Evolutionary conservation across 768 basidiomycete genomes (phyloP).

Genomic region (Amanita rubescens): DNA sequence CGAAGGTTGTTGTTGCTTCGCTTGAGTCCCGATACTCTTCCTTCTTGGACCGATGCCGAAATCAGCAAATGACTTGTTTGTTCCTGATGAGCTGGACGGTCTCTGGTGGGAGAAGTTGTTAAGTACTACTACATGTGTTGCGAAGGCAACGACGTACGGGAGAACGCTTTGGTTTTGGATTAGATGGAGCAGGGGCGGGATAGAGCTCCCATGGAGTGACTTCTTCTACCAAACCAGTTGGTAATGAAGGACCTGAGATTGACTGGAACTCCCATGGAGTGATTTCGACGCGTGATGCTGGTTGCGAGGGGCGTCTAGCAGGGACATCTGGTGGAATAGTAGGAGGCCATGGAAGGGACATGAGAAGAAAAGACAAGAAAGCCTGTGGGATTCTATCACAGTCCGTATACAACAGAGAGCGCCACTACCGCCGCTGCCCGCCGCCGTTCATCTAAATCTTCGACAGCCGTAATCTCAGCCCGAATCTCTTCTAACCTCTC

Average conservation of each 20-base stretch:
- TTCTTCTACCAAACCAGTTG: constrained; percentile 16
- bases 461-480: constrained; percentile 64
- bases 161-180: not conserved
- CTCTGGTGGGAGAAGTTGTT: too few relatives aligned
- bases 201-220: constrained; percentile 28
- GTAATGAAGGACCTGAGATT: constrained; percentile 8
- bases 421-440: constrained; percentile 68
- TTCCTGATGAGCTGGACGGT: constrained; percentile 21
- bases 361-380: not conserved
- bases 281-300: constrained; percentile 26
- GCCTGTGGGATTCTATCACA: constrained; percentile 19
- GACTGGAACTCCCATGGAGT: constrained; percentile 32
- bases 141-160: constrained; percentile 2
- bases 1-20: not conserved
- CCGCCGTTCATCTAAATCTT: constrained; percentile 53
- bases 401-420: constrained; percentile 64
- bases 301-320: not conserved
- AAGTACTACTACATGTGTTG: too few relatives aligned
- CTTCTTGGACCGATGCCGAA: constrained; percentile 23
- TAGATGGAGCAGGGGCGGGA: constrained; percentile 10
- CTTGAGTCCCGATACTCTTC: constrained; percentile 26
- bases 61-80: constrained; percentile 15
- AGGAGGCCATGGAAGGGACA: not conserved
- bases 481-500: constrained; percentile 61
- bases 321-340: not conserved